A percentile compares a stretch with the other conserved stretches of the same genome.
Conservation (phyloP, 805 yeast genomes). For the Wickerhamiella kazuoi region DNA sequence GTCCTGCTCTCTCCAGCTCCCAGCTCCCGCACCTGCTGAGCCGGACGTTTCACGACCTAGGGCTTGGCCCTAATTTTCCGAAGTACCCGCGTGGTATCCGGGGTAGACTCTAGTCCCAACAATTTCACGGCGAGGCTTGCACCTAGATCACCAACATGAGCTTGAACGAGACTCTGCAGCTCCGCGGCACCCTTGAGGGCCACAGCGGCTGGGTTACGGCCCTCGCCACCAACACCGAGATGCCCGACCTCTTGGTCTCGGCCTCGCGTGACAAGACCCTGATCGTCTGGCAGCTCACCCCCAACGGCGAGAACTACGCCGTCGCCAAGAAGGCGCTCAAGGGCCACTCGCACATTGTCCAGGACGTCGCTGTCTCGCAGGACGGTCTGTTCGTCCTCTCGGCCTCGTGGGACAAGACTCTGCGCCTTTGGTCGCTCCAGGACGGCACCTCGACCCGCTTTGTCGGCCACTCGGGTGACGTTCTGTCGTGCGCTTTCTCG, state of each 20-base stretch:
- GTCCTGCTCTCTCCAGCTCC: background rate
- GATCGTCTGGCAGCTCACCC: conserved; percentile 93
- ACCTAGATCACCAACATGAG: conserved; percentile 13
- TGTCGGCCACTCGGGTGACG: conserved; percentile 96
- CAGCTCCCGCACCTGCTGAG: background rate
- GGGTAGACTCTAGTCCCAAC: conserved; percentile 5
- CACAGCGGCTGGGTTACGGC: conserved; percentile 75
- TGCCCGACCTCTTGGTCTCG: conserved; percentile 95
- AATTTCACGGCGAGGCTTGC: background rate
- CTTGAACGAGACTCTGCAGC: conserved; percentile 76
- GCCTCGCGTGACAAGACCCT: conserved; percentile 98
- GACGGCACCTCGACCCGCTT: conserved; percentile 90
- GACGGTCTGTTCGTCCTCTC: conserved; percentile 97
- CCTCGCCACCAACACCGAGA: conserved; percentile 92
- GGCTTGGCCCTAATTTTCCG: conserved; percentile 3
- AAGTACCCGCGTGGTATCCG: conserved; percentile 8
- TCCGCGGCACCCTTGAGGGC: conserved; percentile 99
- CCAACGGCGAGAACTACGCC: conserved; percentile 96
- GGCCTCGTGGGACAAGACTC: conserved; percentile 98
- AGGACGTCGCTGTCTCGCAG: conserved; percentile 92
- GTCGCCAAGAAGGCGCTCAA: conserved; percentile 91
- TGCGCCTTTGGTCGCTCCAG: conserved; percentile 95
- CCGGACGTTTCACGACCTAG: background rate
- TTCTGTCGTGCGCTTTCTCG: conserved; percentile 90
- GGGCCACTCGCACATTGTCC: conserved; percentile 98